phyloP scores from a whole-genome alignment of 225 moss, liverwort and hornwort genomes.

The Neckera pumila region DNA sequence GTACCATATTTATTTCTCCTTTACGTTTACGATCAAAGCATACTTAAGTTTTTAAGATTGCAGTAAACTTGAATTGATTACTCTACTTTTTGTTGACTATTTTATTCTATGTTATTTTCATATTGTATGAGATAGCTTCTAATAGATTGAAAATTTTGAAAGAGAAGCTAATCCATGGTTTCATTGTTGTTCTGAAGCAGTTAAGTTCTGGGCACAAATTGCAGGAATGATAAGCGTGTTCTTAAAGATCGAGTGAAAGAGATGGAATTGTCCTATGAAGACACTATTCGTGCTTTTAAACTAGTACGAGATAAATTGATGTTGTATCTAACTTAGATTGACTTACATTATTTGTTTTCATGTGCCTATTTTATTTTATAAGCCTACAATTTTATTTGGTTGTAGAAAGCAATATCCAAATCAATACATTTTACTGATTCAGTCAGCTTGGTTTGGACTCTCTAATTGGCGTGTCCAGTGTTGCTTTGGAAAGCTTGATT shows the following conservation, averaged over 20 bases:
- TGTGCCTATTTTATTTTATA: not conserved
- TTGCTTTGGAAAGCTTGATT: not conserved
- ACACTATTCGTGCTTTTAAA: conserved; percentile 59
- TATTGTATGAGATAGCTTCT: not conserved
- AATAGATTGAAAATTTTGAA: not conserved
- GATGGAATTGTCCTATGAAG: conserved; percentile 72
- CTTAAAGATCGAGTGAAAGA: conserved; percentile 66
- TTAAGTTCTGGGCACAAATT: conserved; percentile 21
- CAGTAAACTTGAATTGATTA: not conserved
- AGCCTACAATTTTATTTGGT: not conserved
- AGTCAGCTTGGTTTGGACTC: accelerated
- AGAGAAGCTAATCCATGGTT: not conserved
- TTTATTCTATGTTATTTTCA: not conserved
- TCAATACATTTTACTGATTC: not conserved
- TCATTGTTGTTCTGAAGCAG: conserved; percentile 29
- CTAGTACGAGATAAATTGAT: conserved; percentile 25
- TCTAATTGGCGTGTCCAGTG: not conserved
- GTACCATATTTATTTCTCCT: not conserved
- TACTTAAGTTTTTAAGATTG: not conserved
- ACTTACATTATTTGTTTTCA: not conserved
- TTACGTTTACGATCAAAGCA: not conserved
- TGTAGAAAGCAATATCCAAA: accelerated
- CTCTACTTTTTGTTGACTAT: not conserved
- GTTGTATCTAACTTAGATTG: not conserved
- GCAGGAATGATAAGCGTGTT: conserved; percentile 73